A percentile compares a stretch with the other conserved stretches of the same genome.
These are phyloP conservation scores for Byssochlamys sp. DNA, from an alignment of 2,329 filamentous ascomycete genomes.

Conservation along the genomic window DNA sequence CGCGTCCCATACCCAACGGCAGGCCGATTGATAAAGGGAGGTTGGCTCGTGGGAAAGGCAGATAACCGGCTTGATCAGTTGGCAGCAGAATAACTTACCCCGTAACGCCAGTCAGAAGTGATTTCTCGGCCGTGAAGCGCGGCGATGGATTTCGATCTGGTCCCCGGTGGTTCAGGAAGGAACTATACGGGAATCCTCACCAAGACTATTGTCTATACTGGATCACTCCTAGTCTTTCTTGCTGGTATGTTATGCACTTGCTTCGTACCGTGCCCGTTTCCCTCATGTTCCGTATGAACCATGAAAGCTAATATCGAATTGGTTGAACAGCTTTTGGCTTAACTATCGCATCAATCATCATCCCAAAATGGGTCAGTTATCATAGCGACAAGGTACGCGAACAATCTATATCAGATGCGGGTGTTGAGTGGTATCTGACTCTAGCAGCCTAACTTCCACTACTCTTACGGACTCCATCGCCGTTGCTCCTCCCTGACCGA, in stretches of 20 bases:
- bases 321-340: conserved; percentile 31
- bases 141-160: conserved; percentile 35
- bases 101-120: background rate
- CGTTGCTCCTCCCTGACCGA: conserved; percentile 64
- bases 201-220: conserved; percentile 39
- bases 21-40: background rate
- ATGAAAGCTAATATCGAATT: background rate
- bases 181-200: conserved; percentile 42
- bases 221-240: conserved; percentile 36
- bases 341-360: conserved; percentile 37
- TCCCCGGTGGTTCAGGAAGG: conserved; percentile 32
- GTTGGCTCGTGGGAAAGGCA: background rate
- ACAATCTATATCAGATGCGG: background rate
- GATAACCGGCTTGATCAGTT: background rate
- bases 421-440: background rate
- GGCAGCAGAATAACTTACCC: background rate
- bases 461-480: conserved; percentile 68
- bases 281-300: background rate
- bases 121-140: background rate
- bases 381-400: conserved; percentile 33
- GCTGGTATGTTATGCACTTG: conserved; percentile 24
- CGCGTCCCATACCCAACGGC: background rate
- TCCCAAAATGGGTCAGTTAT: conserved; percentile 42
- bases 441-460: conserved; percentile 43
- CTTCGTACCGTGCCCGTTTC: background rate